phyloP scores from a whole-genome alignment of 2,329 filamentous ascomycete genomes.

The Anthostomella pinea region DNA sequence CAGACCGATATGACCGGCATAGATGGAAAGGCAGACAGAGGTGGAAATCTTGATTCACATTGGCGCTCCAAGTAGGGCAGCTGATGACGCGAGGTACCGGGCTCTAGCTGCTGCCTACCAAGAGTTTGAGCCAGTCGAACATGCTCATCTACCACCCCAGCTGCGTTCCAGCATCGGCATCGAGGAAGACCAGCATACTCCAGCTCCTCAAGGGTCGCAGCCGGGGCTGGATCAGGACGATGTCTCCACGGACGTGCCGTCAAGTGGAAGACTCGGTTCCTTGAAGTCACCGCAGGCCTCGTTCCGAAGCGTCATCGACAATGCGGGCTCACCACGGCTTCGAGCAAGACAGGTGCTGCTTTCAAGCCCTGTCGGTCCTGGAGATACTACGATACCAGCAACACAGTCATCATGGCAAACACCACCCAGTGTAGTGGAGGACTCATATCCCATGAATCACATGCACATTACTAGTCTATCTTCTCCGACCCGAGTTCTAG shows the following conservation, averaged over 20 bases:
- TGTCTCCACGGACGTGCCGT: slow-evolving; percentile 4
- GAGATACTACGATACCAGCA: slow-evolving; percentile 6
- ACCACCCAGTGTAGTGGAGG: slow-evolving; percentile 50
- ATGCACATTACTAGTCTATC: slow-evolving; percentile 31
- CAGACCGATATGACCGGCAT: slow-evolving; percentile 13
- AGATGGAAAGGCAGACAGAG: slow-evolving; percentile 31
- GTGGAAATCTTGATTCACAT: slow-evolving; percentile 57
- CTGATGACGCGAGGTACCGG: slow-evolving; percentile 49
- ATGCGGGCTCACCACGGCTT: slow-evolving; percentile 35
- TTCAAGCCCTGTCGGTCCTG: slow-evolving; percentile 2
- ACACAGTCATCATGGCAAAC: slow-evolving; percentile 39
- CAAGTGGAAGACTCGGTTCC: slow-evolving; percentile 11
- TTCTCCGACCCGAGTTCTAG: slow-evolving; percentile 50
- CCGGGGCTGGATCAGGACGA: slow-evolving; percentile 5
- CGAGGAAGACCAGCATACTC: background rate
- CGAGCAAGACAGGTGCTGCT: slow-evolving; percentile 4
- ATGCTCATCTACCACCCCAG: background rate
- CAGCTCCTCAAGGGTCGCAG: background rate
- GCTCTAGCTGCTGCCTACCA: slow-evolving; percentile 50
- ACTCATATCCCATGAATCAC: slow-evolving; percentile 49
- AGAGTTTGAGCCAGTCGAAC: slow-evolving; percentile 35
- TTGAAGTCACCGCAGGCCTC: slow-evolving; percentile 37
- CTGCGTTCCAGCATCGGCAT: background rate
- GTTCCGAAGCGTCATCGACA: slow-evolving; percentile 45
- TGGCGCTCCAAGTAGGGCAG: slow-evolving; percentile 46